These are phyloP conservation scores for Apiospora malaysiana DNA, from an alignment of 2,329 filamentous ascomycete genomes.

Conservation along the genomic window DNA sequence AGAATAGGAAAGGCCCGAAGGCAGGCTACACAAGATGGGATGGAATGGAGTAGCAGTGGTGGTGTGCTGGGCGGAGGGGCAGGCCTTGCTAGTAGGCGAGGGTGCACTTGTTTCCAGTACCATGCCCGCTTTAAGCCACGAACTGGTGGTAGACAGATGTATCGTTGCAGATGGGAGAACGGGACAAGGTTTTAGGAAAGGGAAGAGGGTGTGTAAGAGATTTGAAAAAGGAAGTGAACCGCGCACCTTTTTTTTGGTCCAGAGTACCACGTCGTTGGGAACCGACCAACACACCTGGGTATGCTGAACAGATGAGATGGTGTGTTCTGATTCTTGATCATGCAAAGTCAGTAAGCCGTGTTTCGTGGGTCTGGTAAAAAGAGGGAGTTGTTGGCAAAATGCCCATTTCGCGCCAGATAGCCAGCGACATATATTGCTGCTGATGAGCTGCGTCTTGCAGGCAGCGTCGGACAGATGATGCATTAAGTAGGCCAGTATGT, in stretches of 20 bases:
- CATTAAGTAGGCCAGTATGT: slow-evolving; percentile 9
- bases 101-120: slow-evolving; percentile 39
- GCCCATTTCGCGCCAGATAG: neutral
- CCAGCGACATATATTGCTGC: slow-evolving; percentile 18
- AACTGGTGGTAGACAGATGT: slow-evolving; percentile 40
- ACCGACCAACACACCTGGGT: slow-evolving; percentile 9
- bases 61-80: slow-evolving; percentile 37
- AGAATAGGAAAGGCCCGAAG: slow-evolving; percentile 41
- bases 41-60: slow-evolving; percentile 25
- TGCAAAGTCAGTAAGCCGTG: slow-evolving; percentile 20
- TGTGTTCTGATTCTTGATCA: neutral
- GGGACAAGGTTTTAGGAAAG: slow-evolving; percentile 28
- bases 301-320: slow-evolving; percentile 3
- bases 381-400: slow-evolving; percentile 17
- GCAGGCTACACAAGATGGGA: slow-evolving; percentile 25
- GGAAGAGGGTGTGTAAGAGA: slow-evolving; percentile 30
- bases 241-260: slow-evolving; percentile 36
- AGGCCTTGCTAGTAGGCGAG: slow-evolving; percentile 40
- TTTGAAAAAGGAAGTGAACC: slow-evolving; percentile 29
- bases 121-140: slow-evolving; percentile 35
- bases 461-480: slow-evolving; percentile 10
- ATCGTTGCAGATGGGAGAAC: slow-evolving; percentile 42
- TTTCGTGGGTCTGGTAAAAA: slow-evolving; percentile 15
- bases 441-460: slow-evolving; percentile 17
- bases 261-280: slow-evolving; percentile 23